Percentiles rank a stretch among this genome's conserved stretches.
These are phyloP conservation scores for Boeremia exigua DNA, from an alignment of 2,329 filamentous ascomycete genomes.

Conservation along the genomic window DNA sequence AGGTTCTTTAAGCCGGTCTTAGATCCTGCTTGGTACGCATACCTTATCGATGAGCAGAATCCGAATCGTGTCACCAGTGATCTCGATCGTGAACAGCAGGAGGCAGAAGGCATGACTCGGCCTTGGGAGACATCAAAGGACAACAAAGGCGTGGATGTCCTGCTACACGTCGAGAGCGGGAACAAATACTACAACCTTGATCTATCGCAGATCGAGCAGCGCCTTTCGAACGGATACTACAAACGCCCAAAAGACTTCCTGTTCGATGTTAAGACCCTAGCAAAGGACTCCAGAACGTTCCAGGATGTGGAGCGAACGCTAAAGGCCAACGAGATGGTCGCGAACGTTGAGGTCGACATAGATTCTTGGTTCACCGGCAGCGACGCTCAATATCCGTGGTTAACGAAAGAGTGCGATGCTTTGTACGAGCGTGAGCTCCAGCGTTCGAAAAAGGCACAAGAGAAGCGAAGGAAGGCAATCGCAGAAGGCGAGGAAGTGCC, in stretches of 20 bases:
- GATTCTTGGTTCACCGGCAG: slow-evolving; percentile 73
- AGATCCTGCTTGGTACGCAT: slow-evolving; percentile 73
- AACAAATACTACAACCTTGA: slow-evolving; percentile 97
- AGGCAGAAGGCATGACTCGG: slow-evolving; percentile 63
- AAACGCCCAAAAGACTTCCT: slow-evolving; percentile 88
- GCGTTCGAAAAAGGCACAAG: slow-evolving; percentile 67
- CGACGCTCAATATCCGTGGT: slow-evolving; percentile 42
- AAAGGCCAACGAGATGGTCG: slow-evolving; percentile 87
- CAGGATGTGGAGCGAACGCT: slow-evolving; percentile 84
- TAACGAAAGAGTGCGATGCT: slow-evolving; percentile 73
- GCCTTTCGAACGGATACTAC: slow-evolving; percentile 97
- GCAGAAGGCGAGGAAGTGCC: slow-evolving; percentile 51
- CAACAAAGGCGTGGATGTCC: slow-evolving; percentile 75
- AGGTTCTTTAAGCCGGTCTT: slow-evolving; percentile 83
- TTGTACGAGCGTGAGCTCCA: slow-evolving; percentile 73
- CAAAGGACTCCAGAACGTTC: slow-evolving; percentile 80
- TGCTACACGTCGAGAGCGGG: slow-evolving; percentile 75
- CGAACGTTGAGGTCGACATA: slow-evolving; percentile 95
- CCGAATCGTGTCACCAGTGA: slow-evolving; percentile 69
- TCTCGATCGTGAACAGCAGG: slow-evolving; percentile 60
- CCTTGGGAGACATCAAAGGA: slow-evolving; percentile 84
- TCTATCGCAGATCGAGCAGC: slow-evolving; percentile 89
- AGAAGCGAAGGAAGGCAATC: slow-evolving; percentile 53
- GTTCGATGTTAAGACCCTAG: slow-evolving; percentile 81
- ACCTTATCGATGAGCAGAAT: slow-evolving; percentile 83